Percentiles rank a stretch among this genome's conserved stretches.
Evolutionary conservation across 2,329 filamentous ascomycete species (phyloP).

Genomic region (Graphilbum ipis-grandicollis): DNA sequence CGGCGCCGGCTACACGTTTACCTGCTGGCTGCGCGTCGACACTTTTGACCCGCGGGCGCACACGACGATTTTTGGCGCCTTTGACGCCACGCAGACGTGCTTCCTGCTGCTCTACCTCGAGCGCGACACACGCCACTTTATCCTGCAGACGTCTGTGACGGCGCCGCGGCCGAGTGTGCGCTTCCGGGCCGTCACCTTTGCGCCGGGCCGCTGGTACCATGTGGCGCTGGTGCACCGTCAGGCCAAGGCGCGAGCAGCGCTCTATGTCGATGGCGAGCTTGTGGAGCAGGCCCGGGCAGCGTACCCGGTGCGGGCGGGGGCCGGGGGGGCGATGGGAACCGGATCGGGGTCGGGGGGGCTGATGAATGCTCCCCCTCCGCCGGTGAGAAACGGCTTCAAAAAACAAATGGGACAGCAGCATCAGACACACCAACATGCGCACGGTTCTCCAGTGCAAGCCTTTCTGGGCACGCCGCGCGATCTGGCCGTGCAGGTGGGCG

Average conservation of each 20-base stretch:
- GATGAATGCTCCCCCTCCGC: no score
- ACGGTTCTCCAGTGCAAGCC: conserved; percentile 71
- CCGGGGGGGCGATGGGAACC: no score
- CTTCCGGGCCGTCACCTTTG: conserved; percentile 71
- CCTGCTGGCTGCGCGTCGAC: conserved; percentile 79
- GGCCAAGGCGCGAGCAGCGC: conserved; percentile 62
- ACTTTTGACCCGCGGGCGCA: conserved; percentile 70
- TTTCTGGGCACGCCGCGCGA: conserved; percentile 88
- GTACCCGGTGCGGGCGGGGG: conserved; percentile 57
- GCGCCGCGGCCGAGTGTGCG: conserved; percentile 76
- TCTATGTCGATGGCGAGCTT: conserved; percentile 89
- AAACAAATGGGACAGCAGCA: no score
- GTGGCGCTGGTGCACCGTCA: conserved; percentile 74
- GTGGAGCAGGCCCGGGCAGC: conserved; percentile 79
- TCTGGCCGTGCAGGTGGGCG: conserved; percentile 58
- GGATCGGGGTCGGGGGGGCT: no score
- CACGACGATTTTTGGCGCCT: conserved; percentile 91
- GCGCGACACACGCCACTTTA: conserved; percentile 83
- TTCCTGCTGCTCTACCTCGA: conserved; percentile 91
- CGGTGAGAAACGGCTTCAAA: no score
- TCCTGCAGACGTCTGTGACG: conserved; percentile 85
- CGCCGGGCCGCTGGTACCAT: conserved; percentile 76
- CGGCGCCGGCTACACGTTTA: conserved; percentile 74
- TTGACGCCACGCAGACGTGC: conserved; percentile 80
- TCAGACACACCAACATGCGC: no score